Evolutionary conservation across 2,329 filamentous ascomycete genomes (phyloP), one percentile per base, ranked within the genome.

Genomic region (Colletotrichum sp.): DNA sequence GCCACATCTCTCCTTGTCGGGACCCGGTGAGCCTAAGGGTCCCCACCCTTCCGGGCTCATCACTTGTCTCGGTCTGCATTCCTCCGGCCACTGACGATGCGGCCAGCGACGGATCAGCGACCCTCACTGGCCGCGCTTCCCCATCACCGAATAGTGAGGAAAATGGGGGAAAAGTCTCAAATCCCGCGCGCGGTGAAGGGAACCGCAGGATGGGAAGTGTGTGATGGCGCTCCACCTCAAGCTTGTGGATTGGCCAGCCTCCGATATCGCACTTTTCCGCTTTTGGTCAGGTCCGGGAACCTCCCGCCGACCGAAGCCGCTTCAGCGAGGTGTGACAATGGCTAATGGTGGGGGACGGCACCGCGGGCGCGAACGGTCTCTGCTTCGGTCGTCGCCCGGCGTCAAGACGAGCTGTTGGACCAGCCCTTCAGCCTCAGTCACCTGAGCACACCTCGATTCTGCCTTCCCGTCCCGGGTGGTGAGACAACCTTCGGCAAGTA

Each of bases 311-410:
- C 70, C 55, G 71, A 71, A 60, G 68, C 69, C 61, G 74, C 72
- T 61, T 65, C 59, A 76, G 63, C 70, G 70, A 74, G 65, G 65
- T 74, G 64, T 74, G 71, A 74, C 74, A n/a, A 65, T 68, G 74
- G 34, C 12, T 30, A 4, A 68, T 57, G 48, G 65, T 34, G 65
- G 65, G 24, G 43, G 48, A 48, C 70, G 65, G 64, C 65, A 76
- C 48, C 59, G 65, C 71, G 70, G 70, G 64, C 69, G 73, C 69
- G 69, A 72, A 75, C 69, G 69, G 69, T 64, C 57, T 75, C 69
- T 75, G 36, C 43, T 52, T 55, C 64, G 57, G 73, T 72, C 69
- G 69, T 28, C 57, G 69, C 69, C 73, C 69, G 69, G 73, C 39
- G 69, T 59, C 39, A 48, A 57, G 69, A 72, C 55, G 63, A 75